Base-by-base conservation (phyloP, 2,329 filamentous ascomycete species). In the Exophiala mesophila region DNA sequence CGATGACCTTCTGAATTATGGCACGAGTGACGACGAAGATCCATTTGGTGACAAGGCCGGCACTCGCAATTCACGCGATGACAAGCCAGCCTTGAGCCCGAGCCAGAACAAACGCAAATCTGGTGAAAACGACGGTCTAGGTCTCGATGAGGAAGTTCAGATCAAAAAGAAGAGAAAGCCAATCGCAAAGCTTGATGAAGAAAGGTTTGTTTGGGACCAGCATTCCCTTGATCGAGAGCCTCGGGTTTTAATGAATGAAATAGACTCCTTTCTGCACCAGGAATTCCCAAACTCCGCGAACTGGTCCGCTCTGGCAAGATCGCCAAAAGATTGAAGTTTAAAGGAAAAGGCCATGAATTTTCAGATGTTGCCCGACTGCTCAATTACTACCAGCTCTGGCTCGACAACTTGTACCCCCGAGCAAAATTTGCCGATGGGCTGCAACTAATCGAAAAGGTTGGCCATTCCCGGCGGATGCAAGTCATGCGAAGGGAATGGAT, bases 271-370 rank as follows among this genome's bases (percentile, higher is more conserved):
- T 92, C 88, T 3, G 76, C 82, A 15, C 76, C 80, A 35, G 92
- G 92, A 1, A 88, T 98, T 47, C 87, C 88, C 1, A 88, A 83
- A 56, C 69, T 98, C 39, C 80, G 85, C 30, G 78, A 38, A 13
- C 42, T 54, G 13, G 40, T 47, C 12, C 44, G 52, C 18, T 53
- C 50, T 3, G 45, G 45, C 4, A 46, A 51, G 13, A 36, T 53
- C 13, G 40, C 50, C 15, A 47, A 49, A 26, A 53, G 47, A 23
- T 29, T 56, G 28, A 36, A 45, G 16, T 80, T 96, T 55, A 94
- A 90, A 61, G 92, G 92, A 36, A 97, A 94, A 64, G 90, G 89
- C 1, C 87, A 97, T 61, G 92, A 98, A 82, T 97, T 92, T 64
- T 82, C 84, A 13, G 92, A 98, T 60, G 79, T 88, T 8, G 77